Evolutionary conservation across 2,329 filamentous ascomycete genomes (phyloP).

Genomic region (Aspergillus thermomutatus): DNA sequence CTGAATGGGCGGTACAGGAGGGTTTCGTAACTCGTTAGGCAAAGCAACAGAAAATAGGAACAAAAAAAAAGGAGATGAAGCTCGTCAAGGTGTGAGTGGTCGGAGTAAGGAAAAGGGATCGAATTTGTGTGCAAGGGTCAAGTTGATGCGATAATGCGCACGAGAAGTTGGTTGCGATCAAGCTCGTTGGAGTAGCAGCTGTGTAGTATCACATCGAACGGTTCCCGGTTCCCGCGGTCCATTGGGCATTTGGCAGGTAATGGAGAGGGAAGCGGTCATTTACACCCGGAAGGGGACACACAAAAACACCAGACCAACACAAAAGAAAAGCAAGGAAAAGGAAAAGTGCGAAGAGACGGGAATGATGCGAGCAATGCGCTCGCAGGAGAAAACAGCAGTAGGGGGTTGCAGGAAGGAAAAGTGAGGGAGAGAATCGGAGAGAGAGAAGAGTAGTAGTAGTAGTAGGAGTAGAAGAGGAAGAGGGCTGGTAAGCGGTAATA

Average conservation of each 20-base stretch:
- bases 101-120: conserved; percentile 16
- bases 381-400: conserved; percentile 10
- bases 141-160: conserved; percentile 16
- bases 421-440: conserved; percentile 2
- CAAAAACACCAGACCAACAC: conserved; percentile 27
- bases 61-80: conserved; percentile 15
- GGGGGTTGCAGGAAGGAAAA: conserved; percentile 6
- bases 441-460: background rate
- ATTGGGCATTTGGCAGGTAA: conserved; percentile 11
- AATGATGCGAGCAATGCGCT: conserved; percentile 19
- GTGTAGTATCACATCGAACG: conserved; percentile 17
- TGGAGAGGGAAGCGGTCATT: conserved; percentile 4
- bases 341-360: conserved; percentile 14
- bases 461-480: background rate
- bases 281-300: conserved; percentile 13
- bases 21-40: conserved; percentile 20
- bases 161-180: conserved; percentile 5
- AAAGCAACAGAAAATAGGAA: conserved; percentile 7
- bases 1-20: conserved; percentile 10
- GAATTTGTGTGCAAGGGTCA: conserved; percentile 14
- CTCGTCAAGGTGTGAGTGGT: conserved; percentile 24
- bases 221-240: conserved; percentile 13
- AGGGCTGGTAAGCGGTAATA: background rate
- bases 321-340: conserved; percentile 19
- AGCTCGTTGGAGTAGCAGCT: background rate